Conservation (phyloP, 139 green algal genomes). For the Haematococcus sp. region DNA sequence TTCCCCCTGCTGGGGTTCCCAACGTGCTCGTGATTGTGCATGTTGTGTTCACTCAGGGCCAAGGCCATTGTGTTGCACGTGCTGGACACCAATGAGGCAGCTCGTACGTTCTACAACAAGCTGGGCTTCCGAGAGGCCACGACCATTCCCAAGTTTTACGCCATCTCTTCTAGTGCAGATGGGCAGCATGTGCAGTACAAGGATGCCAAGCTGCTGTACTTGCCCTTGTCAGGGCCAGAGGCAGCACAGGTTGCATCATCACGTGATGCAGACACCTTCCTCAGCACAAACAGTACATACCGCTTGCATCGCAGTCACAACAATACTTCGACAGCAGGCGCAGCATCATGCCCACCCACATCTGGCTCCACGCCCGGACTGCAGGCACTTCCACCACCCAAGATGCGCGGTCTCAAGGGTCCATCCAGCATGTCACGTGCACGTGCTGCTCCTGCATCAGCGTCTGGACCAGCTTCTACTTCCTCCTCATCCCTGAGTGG, state of each 20-base stretch:
- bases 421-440: neutral
- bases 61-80: slow-evolving; percentile 6
- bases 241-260: neutral
- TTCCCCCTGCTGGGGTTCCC: no score
- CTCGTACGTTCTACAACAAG: neutral
- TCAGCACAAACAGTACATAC: neutral
- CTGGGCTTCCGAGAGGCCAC: neutral
- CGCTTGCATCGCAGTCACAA: neutral
- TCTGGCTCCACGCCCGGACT: no score
- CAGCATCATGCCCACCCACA: neutral
- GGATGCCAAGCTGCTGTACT: neutral
- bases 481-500: no score
- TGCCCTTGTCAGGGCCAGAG: neutral
- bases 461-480: neutral
- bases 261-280: neutral
- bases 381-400: neutral
- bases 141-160: neutral
- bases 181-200: neutral
- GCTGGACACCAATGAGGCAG: neutral
- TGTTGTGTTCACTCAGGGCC: neutral
- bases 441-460: neutral
- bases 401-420: slow-evolving; percentile 7
- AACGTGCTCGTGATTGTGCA: no score
- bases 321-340: neutral
- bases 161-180: neutral